Evolutionary conservation across 2,329 filamentous ascomycete genomes (phyloP), one percentile per base, ranked within the genome.

Genomic region (Tolypocladium tundrense): DNA sequence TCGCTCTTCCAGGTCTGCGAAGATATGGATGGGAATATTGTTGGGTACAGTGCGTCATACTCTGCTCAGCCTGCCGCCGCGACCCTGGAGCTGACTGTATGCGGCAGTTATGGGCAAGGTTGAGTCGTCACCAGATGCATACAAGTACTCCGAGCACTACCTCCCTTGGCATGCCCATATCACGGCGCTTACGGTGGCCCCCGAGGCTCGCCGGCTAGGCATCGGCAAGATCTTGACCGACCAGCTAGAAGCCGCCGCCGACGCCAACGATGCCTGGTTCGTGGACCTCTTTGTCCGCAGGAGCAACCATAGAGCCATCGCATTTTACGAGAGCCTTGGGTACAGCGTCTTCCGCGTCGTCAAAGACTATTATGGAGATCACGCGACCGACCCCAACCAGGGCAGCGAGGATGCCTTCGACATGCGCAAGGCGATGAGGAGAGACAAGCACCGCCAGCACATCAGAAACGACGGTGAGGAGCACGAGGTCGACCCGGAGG

Each of bases 91-190:
- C 71, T 70, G 55, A 69, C 66, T 61, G 57, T 59, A 54, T 51
- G 61, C 56, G 60, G 90, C 63, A 96, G 92, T 99, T 70, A 96
- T 99, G 84, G 94, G 93, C 69, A 99, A 99, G 77, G 83, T 96
- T 60, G 93, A 97, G 77, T 87, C 91, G 62, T 95, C 91, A 57
- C 88, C 89, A 19, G 79, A 89, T 51, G 85, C 86, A 56, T 83
- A 88, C 70, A 81, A 84, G 60, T 85, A 85, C 67, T 94, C 90
- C 54, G 81, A 87, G 67, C 91, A 97, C 75, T 96, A 95, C 75
- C 87, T 96, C n/a, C 93, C 93, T n/a, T 97, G 91, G 90, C 94
- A 99, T 76, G 93, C 91, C 24, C 94, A 99, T 74, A 96, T 99
- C 69, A 99, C 94, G 5, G 94, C 93, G 41, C 80, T 99, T 55